These are phyloP conservation scores for Phytophthora niederhauseri DNA, from an alignment of 352 stramenopile genomes.

Conservation along the genomic window DNA sequence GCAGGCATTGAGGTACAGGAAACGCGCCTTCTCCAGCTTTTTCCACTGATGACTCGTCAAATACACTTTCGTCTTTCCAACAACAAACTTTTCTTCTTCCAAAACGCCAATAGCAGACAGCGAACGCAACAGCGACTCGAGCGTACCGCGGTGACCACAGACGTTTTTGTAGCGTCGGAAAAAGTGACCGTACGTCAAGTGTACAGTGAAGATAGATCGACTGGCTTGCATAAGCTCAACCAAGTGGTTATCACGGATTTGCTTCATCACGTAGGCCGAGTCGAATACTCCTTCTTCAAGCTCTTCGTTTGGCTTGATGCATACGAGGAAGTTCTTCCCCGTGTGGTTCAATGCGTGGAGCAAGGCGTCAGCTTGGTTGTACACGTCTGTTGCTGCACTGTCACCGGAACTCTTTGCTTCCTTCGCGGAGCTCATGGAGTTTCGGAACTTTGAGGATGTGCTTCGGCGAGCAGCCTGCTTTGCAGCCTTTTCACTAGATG, in stretches of 20 bases:
- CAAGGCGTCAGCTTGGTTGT: constrained; percentile 70
- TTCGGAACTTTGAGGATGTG: constrained; percentile 49
- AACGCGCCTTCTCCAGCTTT: constrained; percentile 78
- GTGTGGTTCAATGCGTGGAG: constrained; percentile 75
- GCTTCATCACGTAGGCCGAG: constrained; percentile 71
- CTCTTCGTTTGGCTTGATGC: constrained; percentile 75
- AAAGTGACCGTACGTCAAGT: constrained; percentile 81
- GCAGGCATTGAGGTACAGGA: constrained; percentile 79
- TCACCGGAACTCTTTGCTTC: constrained; percentile 44
- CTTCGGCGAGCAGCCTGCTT: constrained; percentile 41
- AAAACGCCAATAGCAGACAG: constrained; percentile 83
- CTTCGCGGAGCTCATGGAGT: constrained; percentile 54
- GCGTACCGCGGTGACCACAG: constrained; percentile 73
- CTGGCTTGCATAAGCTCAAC: constrained; percentile 80
- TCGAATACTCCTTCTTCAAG: constrained; percentile 72
- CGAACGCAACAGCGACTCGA: constrained; percentile 75
- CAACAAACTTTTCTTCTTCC: constrained; percentile 80
- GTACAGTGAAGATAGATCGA: constrained; percentile 74
- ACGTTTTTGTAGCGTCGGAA: constrained; percentile 85
- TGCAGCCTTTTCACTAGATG: constrained; percentile 53
- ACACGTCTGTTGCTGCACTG: constrained; percentile 60
- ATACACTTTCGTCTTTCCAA: constrained; percentile 76
- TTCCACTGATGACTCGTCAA: constrained; percentile 83
- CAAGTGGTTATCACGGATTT: constrained; percentile 70
- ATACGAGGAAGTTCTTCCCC: constrained; percentile 84